Percentiles rank a stretch among this genome's conserved stretches.
Evolutionary conservation across 768 basidiomycete species (phyloP).

Genomic region (Hygrophoropsis aurantiaca): DNA sequence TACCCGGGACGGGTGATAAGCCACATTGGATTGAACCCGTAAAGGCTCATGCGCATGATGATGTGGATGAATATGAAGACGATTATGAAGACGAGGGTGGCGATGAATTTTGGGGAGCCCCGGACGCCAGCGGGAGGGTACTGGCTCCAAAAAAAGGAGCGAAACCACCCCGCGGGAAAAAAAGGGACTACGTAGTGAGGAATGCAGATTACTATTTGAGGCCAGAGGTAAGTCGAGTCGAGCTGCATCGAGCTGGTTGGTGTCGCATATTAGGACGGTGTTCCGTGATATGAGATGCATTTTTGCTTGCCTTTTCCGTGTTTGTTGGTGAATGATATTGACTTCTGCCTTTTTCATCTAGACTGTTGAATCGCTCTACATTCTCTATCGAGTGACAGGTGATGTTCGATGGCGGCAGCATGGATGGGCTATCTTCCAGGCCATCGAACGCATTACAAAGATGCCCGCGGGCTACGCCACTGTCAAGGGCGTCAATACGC

Average conservation of each 20-base stretch:
- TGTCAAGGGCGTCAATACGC: slow-evolving; percentile 46
- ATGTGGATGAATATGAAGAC: too few species aligned
- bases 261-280: slow-evolving; percentile 3
- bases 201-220: slow-evolving; percentile 56
- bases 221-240: slow-evolving; percentile 60
- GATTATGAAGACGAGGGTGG: too few species aligned
- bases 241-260: not conserved
- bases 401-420: slow-evolving; percentile 67
- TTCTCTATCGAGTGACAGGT: slow-evolving; percentile 71
- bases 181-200: slow-evolving; percentile 54
- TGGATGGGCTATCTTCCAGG: slow-evolving; percentile 70
- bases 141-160: too few species aligned
- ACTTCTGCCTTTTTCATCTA: too few species aligned
- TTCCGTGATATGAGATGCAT: too few species aligned
- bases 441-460: slow-evolving; percentile 59
- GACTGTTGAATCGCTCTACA: slow-evolving; percentile 73
- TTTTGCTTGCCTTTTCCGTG: not conserved
- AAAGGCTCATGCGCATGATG: too few species aligned
- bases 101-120: too few species aligned
- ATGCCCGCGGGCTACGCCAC: slow-evolving; percentile 64
- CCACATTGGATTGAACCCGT: slow-evolving; percentile 28
- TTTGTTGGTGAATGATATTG: slow-evolving; percentile 3
- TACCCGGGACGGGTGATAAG: slow-evolving; percentile 53
- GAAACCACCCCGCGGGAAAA: slow-evolving; percentile 19
- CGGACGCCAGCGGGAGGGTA: too few species aligned